These are phyloP conservation scores for Sorghum bicolor DNA, from an alignment of 176 grass and related monocot genomes.

Conservation along the genomic window Sorghum_bicolor_NCBIv3 NC_012878.2:57945001-57945500, in stretches of 20 bases:
- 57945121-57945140: background rate
- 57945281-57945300: constrained; percentile 19
- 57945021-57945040: background rate
- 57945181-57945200: background rate
- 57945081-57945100: no score
- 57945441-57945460: no score
- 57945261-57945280: background rate
- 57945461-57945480: no score
- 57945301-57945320: background rate
- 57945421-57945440: no score
- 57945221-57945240: no score
- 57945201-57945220: no score
- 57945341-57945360: background rate
- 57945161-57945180: background rate
- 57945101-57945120: background rate
- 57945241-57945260: no score
- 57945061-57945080: background rate
- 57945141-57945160: background rate
- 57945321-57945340: background rate
- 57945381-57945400: no score
- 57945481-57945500: no score
- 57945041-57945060: constrained; percentile 11
- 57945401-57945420: no score
- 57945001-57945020: background rate
- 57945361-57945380: no score